phyloP scores from a whole-genome alignment of 192 early-diverging fungal species.

The Backusella macrospora region DNA sequence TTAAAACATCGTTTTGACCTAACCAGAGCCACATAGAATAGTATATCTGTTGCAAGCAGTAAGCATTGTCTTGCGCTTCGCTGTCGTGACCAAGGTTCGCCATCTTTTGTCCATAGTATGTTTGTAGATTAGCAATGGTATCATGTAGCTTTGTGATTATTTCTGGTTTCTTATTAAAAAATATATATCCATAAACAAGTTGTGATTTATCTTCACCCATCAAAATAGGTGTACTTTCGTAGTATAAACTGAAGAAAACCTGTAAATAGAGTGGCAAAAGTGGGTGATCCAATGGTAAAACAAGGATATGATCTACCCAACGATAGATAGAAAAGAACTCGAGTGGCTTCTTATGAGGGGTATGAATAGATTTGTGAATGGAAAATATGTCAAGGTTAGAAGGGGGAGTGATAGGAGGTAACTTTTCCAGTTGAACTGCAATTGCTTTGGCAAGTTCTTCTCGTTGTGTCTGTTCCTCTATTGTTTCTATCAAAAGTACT shows the following conservation, averaged over 20 bases:
- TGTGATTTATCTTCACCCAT: background rate
- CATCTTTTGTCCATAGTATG: slow-evolving; percentile 38
- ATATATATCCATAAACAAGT: slow-evolving; percentile 41
- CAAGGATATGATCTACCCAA: slow-evolving; percentile 51
- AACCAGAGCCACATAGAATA: slow-evolving; percentile 56
- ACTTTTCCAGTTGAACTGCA: background rate
- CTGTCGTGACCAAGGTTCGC: slow-evolving; percentile 2
- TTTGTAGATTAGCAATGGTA: slow-evolving; percentile 42
- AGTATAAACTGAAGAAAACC: slow-evolving; percentile 55
- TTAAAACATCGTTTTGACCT: slow-evolving; percentile 36
- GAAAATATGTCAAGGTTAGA: background rate
- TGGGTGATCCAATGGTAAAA: slow-evolving; percentile 43
- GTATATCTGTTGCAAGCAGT: slow-evolving; percentile 44
- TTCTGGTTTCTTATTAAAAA: slow-evolving; percentile 44
- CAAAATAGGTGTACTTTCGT: slow-evolving; percentile 28
- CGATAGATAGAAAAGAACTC: slow-evolving; percentile 55
- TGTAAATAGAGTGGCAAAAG: slow-evolving; percentile 51
- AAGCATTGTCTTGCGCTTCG: slow-evolving; percentile 13
- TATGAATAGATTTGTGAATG: slow-evolving; percentile 38
- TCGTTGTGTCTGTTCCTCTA: slow-evolving; percentile 37
- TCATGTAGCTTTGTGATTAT: slow-evolving; percentile 41
- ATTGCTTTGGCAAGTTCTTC: slow-evolving; percentile 32
- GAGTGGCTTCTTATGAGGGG: slow-evolving; percentile 41
- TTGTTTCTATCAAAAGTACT: slow-evolving; percentile 45
- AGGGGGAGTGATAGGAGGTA: background rate